Evolutionary conservation across 2,329 filamentous ascomycete genomes (phyloP).

Genomic region (Aureobasidium sp.): DNA sequence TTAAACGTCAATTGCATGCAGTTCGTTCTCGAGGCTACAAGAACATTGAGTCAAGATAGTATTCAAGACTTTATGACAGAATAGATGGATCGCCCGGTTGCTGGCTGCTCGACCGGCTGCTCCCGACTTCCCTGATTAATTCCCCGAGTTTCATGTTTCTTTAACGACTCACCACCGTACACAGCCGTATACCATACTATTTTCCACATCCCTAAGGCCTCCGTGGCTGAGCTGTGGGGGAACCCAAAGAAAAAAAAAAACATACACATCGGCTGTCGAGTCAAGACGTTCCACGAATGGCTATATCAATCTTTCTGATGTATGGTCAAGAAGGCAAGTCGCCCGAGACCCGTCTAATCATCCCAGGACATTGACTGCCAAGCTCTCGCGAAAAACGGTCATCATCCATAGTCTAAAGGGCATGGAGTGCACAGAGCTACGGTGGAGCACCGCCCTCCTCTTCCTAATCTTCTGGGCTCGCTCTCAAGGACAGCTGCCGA

Average conservation of each 20-base stretch:
- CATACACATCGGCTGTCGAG: not conserved
- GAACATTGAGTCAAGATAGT: not conserved
- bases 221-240: not conserved
- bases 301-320: not conserved
- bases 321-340: not conserved
- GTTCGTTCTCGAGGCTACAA: not conserved
- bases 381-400: slow-evolving; percentile 3
- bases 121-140: slow-evolving; percentile 1
- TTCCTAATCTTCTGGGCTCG: not conserved
- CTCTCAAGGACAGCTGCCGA: not conserved
- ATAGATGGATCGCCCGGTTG: not conserved
- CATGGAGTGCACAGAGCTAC: not conserved
- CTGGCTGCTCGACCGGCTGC: slow-evolving; percentile 3
- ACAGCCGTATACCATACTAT: not conserved
- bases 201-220: not conserved
- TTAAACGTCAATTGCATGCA: too few relatives aligned
- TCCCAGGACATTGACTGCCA: not conserved
- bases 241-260: too few relatives aligned
- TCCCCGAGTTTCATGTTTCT: not conserved
- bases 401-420: not conserved
- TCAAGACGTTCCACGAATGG: not conserved
- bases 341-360: not conserved
- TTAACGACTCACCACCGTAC: not conserved
- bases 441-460: not conserved
- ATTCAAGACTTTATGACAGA: too few relatives aligned